Base-by-base conservation (phyloP, 352 stramenopile species). In the Globisporangium ultimum region DNA sequence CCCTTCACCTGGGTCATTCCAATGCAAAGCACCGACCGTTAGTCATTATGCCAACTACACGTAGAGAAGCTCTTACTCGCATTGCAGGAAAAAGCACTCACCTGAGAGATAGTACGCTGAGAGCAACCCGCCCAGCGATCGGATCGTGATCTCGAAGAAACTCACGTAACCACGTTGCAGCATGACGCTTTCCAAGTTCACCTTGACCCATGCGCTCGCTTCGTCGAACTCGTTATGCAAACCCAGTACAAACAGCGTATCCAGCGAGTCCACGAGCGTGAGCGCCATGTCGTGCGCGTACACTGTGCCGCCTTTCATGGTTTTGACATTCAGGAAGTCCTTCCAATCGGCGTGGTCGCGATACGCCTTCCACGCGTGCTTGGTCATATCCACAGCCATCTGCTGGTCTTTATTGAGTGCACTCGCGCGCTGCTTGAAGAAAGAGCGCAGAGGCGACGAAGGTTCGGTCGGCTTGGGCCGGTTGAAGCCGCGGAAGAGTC, bases 221-320 rank as follows among this genome's bases (percentile, higher is more conserved):
- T 84, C 67, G 42, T 87, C 67, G 48, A 87, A 91, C 24, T 88
- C 81, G 40, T 84, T 66, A 17, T 84, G 66, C 5, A 91, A 43
- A 0, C 79, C 77, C 60, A 88, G 70, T 9, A 91, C 41, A 51
- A 87, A 80, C 42, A 91, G 69, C 43, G 81, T 91, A 53, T 91
- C 82, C 12, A 91, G 70, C 28, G 81, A 72, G 47, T 91, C 81
- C 6, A 89, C 68, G 10, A 78, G 57, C 12, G 76, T 88, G 48
- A 84, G 72, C 8, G 80, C 78, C 76, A 90, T 83, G 50, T 87
- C 74, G 61, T 90, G 80, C 4, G 58, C 49, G 45, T 80, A 80
- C 22, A 80, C 54, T 0, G 55, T 74, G 6, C 53, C 58, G 2
- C 65, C 64, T 2, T 15, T 48, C 32, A 71, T 56, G 9, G 47